Conservation (phyloP, 345 rosid species). For the Acer campestre region DNA sequence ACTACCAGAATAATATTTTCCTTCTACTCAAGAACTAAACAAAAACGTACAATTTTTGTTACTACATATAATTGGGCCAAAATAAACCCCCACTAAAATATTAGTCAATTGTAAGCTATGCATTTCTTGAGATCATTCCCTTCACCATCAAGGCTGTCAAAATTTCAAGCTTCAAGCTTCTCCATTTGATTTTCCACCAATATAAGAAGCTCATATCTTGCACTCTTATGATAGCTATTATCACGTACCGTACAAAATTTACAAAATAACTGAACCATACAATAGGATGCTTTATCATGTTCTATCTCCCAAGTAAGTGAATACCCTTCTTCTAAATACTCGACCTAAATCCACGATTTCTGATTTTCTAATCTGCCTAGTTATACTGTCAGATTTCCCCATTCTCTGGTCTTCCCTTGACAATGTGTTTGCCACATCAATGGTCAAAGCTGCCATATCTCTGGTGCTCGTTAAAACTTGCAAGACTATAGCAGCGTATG, state of each 20-base stretch:
- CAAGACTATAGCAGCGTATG: slow-evolving; percentile 55
- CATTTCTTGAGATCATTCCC: background rate
- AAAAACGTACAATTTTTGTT: background rate
- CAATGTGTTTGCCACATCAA: slow-evolving; percentile 69
- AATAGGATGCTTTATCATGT: slow-evolving; percentile 9
- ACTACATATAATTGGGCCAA: background rate
- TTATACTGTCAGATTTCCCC: slow-evolving; percentile 28
- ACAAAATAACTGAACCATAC: background rate
- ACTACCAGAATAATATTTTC: background rate
- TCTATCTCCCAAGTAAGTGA: slow-evolving; percentile 60
- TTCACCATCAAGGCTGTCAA: background rate
- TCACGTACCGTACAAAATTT: background rate
- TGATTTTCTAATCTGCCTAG: slow-evolving; percentile 49
- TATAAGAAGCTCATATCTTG: background rate
- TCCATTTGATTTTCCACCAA: background rate
- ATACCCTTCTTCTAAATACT: slow-evolving; percentile 65
- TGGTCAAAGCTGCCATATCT: slow-evolving; percentile 76
- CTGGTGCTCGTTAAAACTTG: slow-evolving; percentile 62
- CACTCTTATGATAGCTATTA: background rate
- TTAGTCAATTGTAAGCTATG: background rate
- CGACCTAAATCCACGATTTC: slow-evolving; percentile 71
- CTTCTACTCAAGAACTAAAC: background rate
- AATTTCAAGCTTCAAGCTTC: background rate
- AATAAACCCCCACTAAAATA: background rate
- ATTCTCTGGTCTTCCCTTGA: slow-evolving; percentile 44